These are phyloP conservation scores for carrot (Daucus carota) DNA, from an alignment of 129 eudicot species.

Conservation along the genomic window DNA sequence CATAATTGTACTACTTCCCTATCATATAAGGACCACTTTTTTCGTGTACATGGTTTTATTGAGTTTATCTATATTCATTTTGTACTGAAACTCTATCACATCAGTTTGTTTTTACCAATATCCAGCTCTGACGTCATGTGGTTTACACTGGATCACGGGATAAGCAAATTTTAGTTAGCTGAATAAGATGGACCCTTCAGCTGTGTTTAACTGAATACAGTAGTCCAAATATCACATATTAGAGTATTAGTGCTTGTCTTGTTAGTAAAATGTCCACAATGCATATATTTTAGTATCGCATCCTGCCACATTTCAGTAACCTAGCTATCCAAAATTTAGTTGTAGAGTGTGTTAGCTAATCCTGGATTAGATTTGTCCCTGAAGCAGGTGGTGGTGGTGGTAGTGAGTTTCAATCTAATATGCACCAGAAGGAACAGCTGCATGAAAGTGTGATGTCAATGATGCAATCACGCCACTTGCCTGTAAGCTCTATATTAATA, in stretches of 20 bases:
- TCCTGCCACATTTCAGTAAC: not conserved
- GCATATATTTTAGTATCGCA: not conserved
- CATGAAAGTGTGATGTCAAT: slow-evolving; percentile 56
- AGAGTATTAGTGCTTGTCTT: not conserved
- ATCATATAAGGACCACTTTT: not conserved
- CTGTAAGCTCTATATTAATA: slow-evolving; percentile 28
- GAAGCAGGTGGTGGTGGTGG: slow-evolving; percentile 70
- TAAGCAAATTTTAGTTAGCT: not conserved
- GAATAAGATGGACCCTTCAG: not conserved
- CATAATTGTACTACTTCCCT: not conserved
- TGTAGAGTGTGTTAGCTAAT: not conserved
- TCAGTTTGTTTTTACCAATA: not conserved
- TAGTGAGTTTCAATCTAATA: slow-evolving; percentile 50
- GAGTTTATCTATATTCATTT: not conserved
- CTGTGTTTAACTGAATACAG: not conserved
- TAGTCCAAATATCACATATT: not conserved
- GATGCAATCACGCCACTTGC: slow-evolving; percentile 68
- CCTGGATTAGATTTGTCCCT: slow-evolving; percentile 8
- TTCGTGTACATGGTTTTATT: not conserved
- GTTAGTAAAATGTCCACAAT: not conserved
- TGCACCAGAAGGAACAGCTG: slow-evolving; percentile 76
- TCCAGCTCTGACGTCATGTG: not conserved
- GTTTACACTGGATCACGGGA: not conserved
- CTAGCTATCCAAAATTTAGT: not conserved
- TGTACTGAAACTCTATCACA: not conserved